Evolutionary conservation across 2,329 filamentous ascomycete species (phyloP).

Genomic region (Diplocarpon rosae): DNA sequence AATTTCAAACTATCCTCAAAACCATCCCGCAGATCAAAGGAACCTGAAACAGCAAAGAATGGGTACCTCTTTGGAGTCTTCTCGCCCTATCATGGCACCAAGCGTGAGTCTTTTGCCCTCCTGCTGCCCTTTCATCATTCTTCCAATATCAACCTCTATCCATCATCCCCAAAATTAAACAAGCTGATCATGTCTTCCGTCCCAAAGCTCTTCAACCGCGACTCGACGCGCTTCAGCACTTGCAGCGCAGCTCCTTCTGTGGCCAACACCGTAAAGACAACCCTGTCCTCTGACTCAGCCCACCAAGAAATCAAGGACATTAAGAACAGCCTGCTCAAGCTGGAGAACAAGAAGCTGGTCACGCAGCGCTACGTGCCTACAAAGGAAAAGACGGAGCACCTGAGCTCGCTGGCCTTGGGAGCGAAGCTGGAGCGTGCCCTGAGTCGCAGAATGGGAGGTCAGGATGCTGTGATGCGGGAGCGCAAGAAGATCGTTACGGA

Average conservation of each 20-base stretch:
- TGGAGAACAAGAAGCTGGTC: conserved; percentile 57
- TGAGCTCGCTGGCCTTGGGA: conserved; percentile 59
- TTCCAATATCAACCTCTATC: not conserved
- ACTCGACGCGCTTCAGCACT: conserved; percentile 42
- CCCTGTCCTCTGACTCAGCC: conserved; percentile 24
- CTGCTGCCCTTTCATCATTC: not conserved
- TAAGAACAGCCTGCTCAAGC: conserved; percentile 52
- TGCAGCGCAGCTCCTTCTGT: conserved; percentile 37
- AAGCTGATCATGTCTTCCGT: conserved; percentile 13
- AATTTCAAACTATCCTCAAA: not conserved
- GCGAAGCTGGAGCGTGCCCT: conserved; percentile 66
- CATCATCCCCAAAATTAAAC: not conserved
- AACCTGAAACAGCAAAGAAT: conserved; percentile 22
- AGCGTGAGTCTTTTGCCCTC: conserved; percentile 33
- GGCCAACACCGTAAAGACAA: conserved; percentile 29
- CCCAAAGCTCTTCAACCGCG: conserved; percentile 33
- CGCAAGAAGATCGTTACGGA: conserved; percentile 10
- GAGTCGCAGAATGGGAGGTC: conserved; percentile 55
- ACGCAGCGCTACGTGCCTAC: conserved; percentile 57
- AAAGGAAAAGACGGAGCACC: conserved; percentile 53
- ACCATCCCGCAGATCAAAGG: conserved; percentile 1
- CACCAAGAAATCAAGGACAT: conserved; percentile 45
- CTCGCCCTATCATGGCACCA: conserved; percentile 43
- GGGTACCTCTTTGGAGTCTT: conserved; percentile 38
- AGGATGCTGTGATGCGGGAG: conserved; percentile 55